Evolutionary conservation across 805 yeast species (phyloP), one percentile per base, ranked within the genome.

Genomic region (Starmerella apicola): DNA sequence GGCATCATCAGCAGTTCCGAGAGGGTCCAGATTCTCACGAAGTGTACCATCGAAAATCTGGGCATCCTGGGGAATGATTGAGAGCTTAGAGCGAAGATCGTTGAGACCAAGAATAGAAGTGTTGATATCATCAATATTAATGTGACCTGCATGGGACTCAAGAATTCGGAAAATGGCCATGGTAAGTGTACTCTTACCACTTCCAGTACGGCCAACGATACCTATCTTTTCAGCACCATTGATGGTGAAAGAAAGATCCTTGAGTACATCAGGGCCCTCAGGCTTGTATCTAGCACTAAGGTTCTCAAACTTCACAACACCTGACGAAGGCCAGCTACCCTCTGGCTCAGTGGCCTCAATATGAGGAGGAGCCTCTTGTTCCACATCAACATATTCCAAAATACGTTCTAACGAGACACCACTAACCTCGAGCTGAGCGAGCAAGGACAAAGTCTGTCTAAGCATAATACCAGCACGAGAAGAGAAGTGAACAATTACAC

Each of bases 191-290:
- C 88, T 78, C 58, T 85, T 85, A 46, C 97, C 97, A 3, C 96
- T 95, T 46, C 97, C 97, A 0, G 97, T 86, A 56, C 97, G 73
- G 24, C 97, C 97, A 39, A 88, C 96, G 58, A 86, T 84, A 46
- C 97, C 97, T 55, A 86, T 68, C 59, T 88, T 88, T 56, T 86
- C 96, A 41, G 70, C 64, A 2, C 84, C 73, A 29, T 73, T 67
- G 50, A 86, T 75, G 6, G 70, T 59, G 24, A 88, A 54, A 42
- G 65, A 66, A 49, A 88, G 70, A 41, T 75, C 65, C 51, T 76
- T 81, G 60, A 86, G 67, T 3, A 84, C 93, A 20, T 80, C 70
- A 35, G 80, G 91, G 43, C 86, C 68, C 37, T 78, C 83, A 13
- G 75, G 72, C 59, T 94, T 73, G 55, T 88, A 86, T 45, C 81